Evolutionary conservation across 2,329 filamentous ascomycete species (phyloP).

Genomic region (Fonsecaea multimorphosa): DNA sequence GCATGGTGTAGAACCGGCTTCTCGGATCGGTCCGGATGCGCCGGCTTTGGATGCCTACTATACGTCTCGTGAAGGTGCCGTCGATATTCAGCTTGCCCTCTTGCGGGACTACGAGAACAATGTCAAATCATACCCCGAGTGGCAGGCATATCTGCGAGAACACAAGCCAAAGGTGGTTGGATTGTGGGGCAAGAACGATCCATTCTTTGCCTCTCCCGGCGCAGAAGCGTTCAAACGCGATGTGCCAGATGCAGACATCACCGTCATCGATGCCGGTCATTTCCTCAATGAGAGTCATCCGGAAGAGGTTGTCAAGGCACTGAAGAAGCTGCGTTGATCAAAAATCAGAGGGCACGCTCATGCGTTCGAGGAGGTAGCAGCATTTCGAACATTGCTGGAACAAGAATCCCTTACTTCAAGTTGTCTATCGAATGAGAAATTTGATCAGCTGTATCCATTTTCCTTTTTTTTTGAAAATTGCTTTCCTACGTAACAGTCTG

Average conservation of each 20-base stretch:
- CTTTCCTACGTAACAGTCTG: too few species aligned
- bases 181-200: constrained; percentile 5
- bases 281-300: not conserved
- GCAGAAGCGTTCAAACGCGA: not conserved
- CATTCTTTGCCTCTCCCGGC: constrained; percentile 3
- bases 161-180: not conserved
- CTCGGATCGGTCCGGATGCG: not conserved
- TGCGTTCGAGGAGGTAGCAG: too few species aligned
- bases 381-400: too few species aligned
- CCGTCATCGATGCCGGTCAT: not conserved
- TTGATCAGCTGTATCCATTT: too few species aligned
- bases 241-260: not conserved
- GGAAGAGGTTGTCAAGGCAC: not conserved
- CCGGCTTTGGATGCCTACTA: not conserved
- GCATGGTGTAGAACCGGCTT: not conserved
- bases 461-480: too few species aligned
- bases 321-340: not conserved
- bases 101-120: not conserved
- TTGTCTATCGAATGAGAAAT: too few species aligned
- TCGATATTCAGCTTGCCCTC: not conserved
- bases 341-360: too few species aligned
- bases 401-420: too few species aligned
- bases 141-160: constrained; percentile 1
- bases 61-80: not conserved
- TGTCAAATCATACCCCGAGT: not conserved